Conservation (phyloP, 2,329 filamentous ascomycete genomes). For the Hymenoscyphus fructigenus region DNA sequence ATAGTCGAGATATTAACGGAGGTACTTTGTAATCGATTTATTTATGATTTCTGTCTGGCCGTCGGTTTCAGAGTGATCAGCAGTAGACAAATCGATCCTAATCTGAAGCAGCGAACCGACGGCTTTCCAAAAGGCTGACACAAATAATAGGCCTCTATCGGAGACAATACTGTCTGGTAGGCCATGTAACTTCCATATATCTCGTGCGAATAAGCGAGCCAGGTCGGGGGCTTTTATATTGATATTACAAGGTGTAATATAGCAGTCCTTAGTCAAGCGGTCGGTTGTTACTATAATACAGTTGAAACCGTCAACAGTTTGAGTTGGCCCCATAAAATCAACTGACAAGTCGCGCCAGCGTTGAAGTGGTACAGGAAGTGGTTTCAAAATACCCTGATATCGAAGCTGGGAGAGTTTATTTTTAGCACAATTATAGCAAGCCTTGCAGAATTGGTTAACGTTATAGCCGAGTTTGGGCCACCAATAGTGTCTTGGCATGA, state of each 20-base stretch:
- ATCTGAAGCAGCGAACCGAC: conserved; percentile 12
- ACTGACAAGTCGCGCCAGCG: not conserved
- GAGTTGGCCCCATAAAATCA: not conserved
- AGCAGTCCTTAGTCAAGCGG: not conserved
- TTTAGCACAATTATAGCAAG: not conserved
- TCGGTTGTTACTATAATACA: not conserved
- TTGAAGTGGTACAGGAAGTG: not conserved
- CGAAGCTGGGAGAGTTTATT: not conserved
- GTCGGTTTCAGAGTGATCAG: conserved; percentile 22
- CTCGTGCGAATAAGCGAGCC: conserved; percentile 6
- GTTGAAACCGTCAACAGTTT: not conserved
- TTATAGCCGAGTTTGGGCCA: not conserved
- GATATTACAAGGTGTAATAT: not conserved
- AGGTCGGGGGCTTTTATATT: not conserved
- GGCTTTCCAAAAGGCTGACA: conserved; percentile 19
- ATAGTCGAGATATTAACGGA: conserved; percentile 18
- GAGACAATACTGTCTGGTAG: conserved; percentile 15
- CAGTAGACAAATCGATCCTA: conserved; percentile 10
- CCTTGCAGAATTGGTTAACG: not conserved
- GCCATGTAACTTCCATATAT: conserved; percentile 12
- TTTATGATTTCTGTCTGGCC: conserved; percentile 22
- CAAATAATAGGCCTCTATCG: conserved; percentile 20
- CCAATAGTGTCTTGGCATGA: not conserved
- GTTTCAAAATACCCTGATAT: not conserved
- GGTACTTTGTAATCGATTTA: conserved; percentile 14